Evolutionary conservation across 202 grass and related monocot species (phyloP).

Genomic region (Panicum hallii): DNA sequence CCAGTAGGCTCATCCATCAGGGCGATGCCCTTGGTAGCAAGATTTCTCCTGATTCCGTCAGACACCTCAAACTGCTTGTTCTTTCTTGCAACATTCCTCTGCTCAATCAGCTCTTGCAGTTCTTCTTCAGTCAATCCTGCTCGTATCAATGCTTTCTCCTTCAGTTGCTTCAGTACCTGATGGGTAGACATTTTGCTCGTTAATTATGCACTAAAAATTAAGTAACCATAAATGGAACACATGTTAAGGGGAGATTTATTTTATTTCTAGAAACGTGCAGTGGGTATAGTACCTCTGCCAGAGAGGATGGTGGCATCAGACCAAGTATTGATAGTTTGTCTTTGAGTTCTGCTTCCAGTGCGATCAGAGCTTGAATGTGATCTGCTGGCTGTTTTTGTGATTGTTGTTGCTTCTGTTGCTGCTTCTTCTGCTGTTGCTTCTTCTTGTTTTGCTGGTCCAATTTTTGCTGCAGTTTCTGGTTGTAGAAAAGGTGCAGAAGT

Average conservation of each 20-base stretch:
- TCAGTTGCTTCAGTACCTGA: conserved; percentile 76
- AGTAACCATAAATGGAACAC: conserved; percentile 8
- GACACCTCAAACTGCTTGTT: conserved; percentile 80
- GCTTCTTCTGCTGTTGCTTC: conserved; percentile 71
- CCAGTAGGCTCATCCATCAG: conserved; percentile 82
- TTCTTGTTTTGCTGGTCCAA: conserved; percentile 56
- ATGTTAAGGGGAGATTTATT: not conserved
- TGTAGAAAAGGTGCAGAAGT: not conserved
- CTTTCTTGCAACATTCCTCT: conserved; percentile 71
- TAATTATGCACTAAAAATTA: not conserved
- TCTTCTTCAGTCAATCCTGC: conserved; percentile 64
- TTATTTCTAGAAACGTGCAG: not conserved
- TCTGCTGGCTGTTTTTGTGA: conserved; percentile 59
- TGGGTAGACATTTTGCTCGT: not conserved
- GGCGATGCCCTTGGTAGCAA: conserved; percentile 65
- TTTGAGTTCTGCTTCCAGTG: conserved; percentile 66
- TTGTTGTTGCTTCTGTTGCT: conserved; percentile 58
- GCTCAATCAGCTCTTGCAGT: conserved; percentile 66
- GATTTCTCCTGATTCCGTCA: conserved; percentile 74
- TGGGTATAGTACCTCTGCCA: conserved; percentile 57
- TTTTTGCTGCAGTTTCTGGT: conserved; percentile 57
- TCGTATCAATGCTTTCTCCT: conserved; percentile 76
- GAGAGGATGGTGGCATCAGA: conserved; percentile 60
- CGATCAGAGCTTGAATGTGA: conserved; percentile 66
- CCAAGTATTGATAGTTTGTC: conserved; percentile 68